Conservation (phyloP, 441 rosid species). For the Mallotus japonicus region DNA sequence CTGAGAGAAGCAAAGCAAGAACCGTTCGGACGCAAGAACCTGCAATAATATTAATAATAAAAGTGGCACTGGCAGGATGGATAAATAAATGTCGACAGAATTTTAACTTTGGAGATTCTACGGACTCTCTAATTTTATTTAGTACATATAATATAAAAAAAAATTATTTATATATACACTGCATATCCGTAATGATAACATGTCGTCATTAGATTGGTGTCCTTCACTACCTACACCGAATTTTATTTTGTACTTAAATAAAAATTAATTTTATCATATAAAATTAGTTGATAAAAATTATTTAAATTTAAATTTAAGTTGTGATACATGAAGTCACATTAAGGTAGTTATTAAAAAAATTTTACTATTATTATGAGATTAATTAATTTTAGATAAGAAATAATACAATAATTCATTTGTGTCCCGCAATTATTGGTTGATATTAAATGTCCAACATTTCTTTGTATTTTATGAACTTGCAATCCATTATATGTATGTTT, state of each 20-base stretch:
- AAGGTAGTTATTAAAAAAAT: too few relatives aligned
- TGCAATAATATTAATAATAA: not conserved
- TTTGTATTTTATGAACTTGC: not conserved
- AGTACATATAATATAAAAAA: not conserved
- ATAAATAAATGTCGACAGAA: not conserved
- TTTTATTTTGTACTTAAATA: too few relatives aligned
- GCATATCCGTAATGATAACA: not conserved
- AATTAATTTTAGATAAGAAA: too few relatives aligned
- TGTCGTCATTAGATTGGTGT: not conserved
- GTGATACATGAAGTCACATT: too few relatives aligned
- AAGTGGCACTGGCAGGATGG: not conserved
- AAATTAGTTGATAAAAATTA: too few relatives aligned
- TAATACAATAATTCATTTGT: too few relatives aligned
- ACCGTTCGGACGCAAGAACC: not conserved
- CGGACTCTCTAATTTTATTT: too few relatives aligned
- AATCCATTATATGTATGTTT: not conserved
- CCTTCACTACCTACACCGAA: too few relatives aligned
- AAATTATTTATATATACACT: not conserved
- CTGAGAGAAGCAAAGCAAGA: constrained; percentile 18
- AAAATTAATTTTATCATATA: too few relatives aligned
- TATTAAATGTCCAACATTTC: not conserved
- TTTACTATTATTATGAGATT: too few relatives aligned
- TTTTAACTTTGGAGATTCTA: too few relatives aligned
- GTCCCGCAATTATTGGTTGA: not conserved
- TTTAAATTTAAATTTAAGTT: too few relatives aligned